Base-by-base conservation (phyloP, 2,329 filamentous ascomycete genomes). In the Microcyclospora tardicrescens region DNA sequence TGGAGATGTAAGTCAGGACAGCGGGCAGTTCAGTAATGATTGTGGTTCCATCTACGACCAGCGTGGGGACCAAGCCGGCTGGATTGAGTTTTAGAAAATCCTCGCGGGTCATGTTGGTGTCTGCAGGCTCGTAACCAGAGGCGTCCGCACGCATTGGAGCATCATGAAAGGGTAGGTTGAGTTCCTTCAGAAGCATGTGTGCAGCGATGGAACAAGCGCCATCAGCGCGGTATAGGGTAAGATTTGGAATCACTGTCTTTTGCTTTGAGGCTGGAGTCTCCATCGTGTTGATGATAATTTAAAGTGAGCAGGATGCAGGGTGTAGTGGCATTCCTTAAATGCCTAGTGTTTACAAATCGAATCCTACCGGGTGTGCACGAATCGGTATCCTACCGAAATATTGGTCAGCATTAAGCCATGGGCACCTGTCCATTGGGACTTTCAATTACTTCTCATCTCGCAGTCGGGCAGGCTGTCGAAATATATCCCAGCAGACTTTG, bases 11-110 rank as follows among this genome's bases (percentile, higher is more conserved):
- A 6, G 55, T 60, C 10, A 51, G 38, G 19, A 63, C 52, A 2
- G 60, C 57, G 0, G 55, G 52, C 3, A 44, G 40, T 37, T 62
- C 61, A 2, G 58, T 61, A 42, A 62, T 56, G 6, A 50, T 47
- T 28, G 54, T 37, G n/a, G 37, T 39, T 16, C 57, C 48, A 24
- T 24, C 19, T 24, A 60, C 35, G 2, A 24, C 15, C n/a, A 61
- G 41, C 14, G 57, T 50, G 6, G 59, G 58, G 19, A 61, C 50
- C 5, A 48, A 47, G 41, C 46, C 49, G 36, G 59, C 59, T 2
- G 59, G 58, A 38, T 61, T 60, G 39, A 62, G 43, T 6, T 31
- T 24, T 10, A 38, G 32, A 39, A 53, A 54, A 9, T 47, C 46
- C 6, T 42, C 27, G 16, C 35, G 34, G 4, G 42, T 34, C 5